Evolutionary conservation across 257 asterid genomes (phyloP), one percentile per base, ranked within the genome.

Genomic region (Petunia secreta): DNA sequence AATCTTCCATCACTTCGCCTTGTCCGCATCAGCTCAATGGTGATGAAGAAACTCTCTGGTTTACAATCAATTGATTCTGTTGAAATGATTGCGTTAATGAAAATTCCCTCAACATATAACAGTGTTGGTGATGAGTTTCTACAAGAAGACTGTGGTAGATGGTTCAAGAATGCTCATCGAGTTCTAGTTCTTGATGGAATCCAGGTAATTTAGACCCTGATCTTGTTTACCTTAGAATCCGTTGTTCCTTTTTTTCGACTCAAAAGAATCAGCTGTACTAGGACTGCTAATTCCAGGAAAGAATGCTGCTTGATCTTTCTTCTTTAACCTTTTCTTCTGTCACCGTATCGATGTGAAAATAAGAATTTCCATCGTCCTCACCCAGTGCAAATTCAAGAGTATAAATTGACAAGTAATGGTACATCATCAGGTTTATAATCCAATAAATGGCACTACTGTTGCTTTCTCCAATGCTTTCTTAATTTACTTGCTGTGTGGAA

Each of bases 181-280:
- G 83, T 96, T 85, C 95, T 96, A 41, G 97, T 94, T 86, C 99
- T 96, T 81, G 98, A 94, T 59, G 94, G 97, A 25, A 90, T 96
- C 80, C 99, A 94, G 98, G 98, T 93, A 74, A 52, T 53, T 71
- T 71, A 5, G 77, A 71, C 10, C 41, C 39, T 3, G 6, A 48
- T 16, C 73, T 64, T 39, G 10, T 4, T 75, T 80, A 38, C 50
- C 8, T 58, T 82, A 44, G 5, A 64, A 64, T 64, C 41, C 44
- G 2, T 50, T 52, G 50, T 34, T 46, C 62, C 50, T 48, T 43
- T 6, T 8, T 8, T 55, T 25, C 25, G 25, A 10, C 71, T 58
- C 16, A 4, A 36, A 38, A 37, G 69, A 39, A 76, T 58, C 34
- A 5, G 39, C 8, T 2, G 16, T 37, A 63, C 16, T 63, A 11